Evolutionary conservation across 1,139 yeast genomes (phyloP).

Genomic region (Hyphopichia fennica): DNA sequence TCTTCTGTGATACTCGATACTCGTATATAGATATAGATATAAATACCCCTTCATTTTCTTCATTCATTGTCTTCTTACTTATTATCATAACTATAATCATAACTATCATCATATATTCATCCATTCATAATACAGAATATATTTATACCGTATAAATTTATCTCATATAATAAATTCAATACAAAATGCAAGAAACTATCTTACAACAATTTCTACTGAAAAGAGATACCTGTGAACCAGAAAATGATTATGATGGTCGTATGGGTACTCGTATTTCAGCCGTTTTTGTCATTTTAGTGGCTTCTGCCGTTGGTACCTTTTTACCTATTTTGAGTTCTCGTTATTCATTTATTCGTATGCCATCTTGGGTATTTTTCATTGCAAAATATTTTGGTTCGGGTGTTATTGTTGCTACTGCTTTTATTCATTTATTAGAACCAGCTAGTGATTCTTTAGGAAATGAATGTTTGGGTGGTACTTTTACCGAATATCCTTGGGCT

Average conservation of each 20-base stretch:
- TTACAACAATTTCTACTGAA: slow-evolving; percentile 9
- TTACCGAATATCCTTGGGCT: slow-evolving; percentile 62
- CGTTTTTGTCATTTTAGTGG: slow-evolving; percentile 62
- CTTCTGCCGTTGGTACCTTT: slow-evolving; percentile 58
- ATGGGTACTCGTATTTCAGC: slow-evolving; percentile 73
- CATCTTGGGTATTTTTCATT: slow-evolving; percentile 61
- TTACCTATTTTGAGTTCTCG: slow-evolving; percentile 61
- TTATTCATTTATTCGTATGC: slow-evolving; percentile 54
- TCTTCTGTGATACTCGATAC: no score
- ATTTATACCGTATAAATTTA: no score
- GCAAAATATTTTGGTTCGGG: slow-evolving; percentile 91
- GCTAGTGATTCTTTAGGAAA: slow-evolving; percentile 58
- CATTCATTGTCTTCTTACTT: no score
- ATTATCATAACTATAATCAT: no score
- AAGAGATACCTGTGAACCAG: slow-evolving; percentile 36
- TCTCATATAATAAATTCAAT: background rate
- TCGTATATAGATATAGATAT: background rate
- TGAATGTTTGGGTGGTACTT: slow-evolving; percentile 56
- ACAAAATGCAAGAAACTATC: slow-evolving; percentile 1
- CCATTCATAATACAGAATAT: no score
- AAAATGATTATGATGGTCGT: slow-evolving; percentile 38
- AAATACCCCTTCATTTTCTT: background rate
- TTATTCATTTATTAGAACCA: slow-evolving; percentile 80
- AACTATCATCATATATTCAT: no score
- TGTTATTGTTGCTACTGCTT: slow-evolving; percentile 86